These are phyloP conservation scores for Penicillium paradoxum DNA, from an alignment of 495 filamentous ascomycete genomes.

Conservation along the genomic window DNA sequence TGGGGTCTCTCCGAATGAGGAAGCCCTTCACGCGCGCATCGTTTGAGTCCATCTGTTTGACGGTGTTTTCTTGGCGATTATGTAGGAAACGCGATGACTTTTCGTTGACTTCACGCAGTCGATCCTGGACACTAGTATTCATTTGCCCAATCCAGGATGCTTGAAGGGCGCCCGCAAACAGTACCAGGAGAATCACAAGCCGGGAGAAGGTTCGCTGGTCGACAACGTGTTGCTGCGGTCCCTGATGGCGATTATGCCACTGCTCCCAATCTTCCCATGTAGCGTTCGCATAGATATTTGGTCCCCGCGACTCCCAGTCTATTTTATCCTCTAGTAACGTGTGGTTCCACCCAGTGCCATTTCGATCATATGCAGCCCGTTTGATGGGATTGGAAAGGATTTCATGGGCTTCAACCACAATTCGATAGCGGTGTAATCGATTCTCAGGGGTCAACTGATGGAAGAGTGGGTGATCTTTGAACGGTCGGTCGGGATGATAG, in stretches of 20 bases:
- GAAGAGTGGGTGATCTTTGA: conserved; percentile 46
- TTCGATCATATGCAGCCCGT: conserved; percentile 74
- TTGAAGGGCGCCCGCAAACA: conserved; percentile 64
- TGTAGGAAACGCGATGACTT: conserved; percentile 58
- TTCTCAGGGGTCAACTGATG: conserved; percentile 47
- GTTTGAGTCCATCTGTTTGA: conserved; percentile 39
- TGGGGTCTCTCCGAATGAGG: conserved; percentile 59
- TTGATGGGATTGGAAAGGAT: conserved; percentile 81
- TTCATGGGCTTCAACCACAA: conserved; percentile 80
- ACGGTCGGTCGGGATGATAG: conserved; percentile 83
- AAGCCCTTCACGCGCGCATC: conserved; percentile 70
- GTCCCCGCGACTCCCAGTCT: conserved; percentile 31
- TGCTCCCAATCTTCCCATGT: conserved; percentile 99
- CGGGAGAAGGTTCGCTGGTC: conserved; percentile 71
- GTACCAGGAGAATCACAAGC: conserved; percentile 59
- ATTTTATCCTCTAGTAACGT: conserved; percentile 9
- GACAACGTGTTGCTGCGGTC: conserved; percentile 55
- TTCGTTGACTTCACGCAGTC: conserved; percentile 56
- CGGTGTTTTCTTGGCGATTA: conserved; percentile 47
- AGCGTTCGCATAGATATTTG: conserved; percentile 66
- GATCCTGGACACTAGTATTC: conserved; percentile 53
- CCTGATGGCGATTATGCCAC: conserved; percentile 63
- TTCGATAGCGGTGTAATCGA: conserved; percentile 77
- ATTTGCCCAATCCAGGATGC: conserved; percentile 58
- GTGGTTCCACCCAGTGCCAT: conserved; percentile 73